phyloP scores from a whole-genome alignment of 2,329 filamentous ascomycete genomes.

The Teratosphaeria viscida region DNA sequence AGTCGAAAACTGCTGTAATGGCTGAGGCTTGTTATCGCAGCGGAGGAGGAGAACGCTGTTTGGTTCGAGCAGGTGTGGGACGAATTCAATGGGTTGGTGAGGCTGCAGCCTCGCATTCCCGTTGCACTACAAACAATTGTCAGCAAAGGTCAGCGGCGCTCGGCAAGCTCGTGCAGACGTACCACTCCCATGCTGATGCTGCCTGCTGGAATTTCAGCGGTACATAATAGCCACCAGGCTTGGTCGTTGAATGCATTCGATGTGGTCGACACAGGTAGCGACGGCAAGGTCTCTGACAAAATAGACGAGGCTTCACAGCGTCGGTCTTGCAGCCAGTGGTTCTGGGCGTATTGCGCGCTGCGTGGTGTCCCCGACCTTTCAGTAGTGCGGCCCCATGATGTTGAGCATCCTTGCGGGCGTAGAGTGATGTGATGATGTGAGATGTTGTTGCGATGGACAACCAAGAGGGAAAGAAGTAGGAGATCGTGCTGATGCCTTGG shows the following conservation, averaged over 20 bases:
- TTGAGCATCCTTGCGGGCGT: not conserved
- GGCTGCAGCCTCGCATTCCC: not conserved
- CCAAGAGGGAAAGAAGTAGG: not conserved
- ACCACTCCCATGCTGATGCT: not conserved
- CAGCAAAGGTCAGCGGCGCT: not conserved
- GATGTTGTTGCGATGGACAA: not conserved
- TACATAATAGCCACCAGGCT: not conserved
- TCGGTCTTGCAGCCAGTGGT: not conserved
- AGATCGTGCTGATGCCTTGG: not conserved
- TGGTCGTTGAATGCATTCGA: too few species aligned
- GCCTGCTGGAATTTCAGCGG: not conserved
- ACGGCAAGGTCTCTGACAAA: too few species aligned
- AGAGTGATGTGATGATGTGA: not conserved
- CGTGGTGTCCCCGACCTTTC: not conserved
- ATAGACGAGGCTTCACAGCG: too few species aligned
- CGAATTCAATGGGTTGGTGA: not conserved
- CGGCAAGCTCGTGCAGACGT: not conserved
- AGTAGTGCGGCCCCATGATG: not conserved
- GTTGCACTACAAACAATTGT: not conserved
- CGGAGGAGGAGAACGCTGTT: not conserved
- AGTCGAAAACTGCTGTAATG: not conserved
- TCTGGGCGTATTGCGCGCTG: not conserved
- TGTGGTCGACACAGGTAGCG: too few species aligned
- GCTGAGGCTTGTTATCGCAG: not conserved
- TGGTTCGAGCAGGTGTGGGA: not conserved